phyloP scores from a whole-genome alignment of 768 basidiomycete species.

The Termitomyces sp. region DNA sequence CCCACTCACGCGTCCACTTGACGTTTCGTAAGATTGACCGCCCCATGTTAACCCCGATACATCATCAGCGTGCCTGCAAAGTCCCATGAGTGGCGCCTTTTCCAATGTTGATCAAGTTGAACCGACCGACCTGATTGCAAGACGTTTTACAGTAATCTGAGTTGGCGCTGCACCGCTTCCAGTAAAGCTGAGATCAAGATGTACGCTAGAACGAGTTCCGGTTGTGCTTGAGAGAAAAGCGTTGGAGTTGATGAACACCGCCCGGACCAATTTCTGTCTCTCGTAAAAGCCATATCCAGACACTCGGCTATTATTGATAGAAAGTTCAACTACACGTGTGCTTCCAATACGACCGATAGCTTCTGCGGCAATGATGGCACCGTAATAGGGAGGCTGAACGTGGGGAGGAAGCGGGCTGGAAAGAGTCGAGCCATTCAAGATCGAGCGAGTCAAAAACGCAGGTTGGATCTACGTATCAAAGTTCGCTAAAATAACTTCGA shows the following conservation, averaged over 20 bases:
- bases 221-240: slow-evolving; percentile 41
- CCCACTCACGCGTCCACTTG: slow-evolving; percentile 38
- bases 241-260: slow-evolving; percentile 57
- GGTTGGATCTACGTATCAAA: slow-evolving; percentile 57
- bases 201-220: slow-evolving; percentile 32
- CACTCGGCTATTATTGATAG: slow-evolving; percentile 40
- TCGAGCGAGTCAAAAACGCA: slow-evolving; percentile 52
- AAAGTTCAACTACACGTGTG: slow-evolving; percentile 44
- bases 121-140: slow-evolving; percentile 41
- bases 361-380: slow-evolving; percentile 57
- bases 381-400: slow-evolving; percentile 66
- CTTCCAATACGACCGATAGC: slow-evolving; percentile 45
- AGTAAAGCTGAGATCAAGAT: slow-evolving; percentile 40
- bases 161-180: slow-evolving; percentile 23
- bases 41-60: slow-evolving; percentile 53
- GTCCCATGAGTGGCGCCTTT: not conserved
- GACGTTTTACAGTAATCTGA: slow-evolving; percentile 42
- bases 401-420: slow-evolving; percentile 51
- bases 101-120: not conserved
- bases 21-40: slow-evolving; percentile 56
- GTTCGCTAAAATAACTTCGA: not conserved
- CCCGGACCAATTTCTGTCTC: slow-evolving; percentile 36
- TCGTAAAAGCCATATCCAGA: slow-evolving; percentile 67
- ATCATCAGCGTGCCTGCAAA: slow-evolving; percentile 45
- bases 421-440: slow-evolving; percentile 49